Base-by-base conservation (phyloP, 2,329 filamentous ascomycete species). In the Trichoderma semiorbis region DNA sequence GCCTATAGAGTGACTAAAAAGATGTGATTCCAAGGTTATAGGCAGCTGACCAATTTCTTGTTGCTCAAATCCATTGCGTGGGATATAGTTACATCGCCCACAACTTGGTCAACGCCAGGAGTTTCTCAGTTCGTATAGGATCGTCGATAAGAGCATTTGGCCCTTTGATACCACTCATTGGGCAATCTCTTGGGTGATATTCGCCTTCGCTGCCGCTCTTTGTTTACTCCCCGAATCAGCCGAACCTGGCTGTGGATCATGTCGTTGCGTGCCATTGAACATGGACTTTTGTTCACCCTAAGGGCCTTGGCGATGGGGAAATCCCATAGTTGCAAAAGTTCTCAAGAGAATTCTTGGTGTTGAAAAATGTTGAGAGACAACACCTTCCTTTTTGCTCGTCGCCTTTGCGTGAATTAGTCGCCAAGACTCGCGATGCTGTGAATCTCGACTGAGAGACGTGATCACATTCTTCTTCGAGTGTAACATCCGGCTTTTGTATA, bases 301-400 rank as follows among this genome's bases (percentile, higher is more conserved):
- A 36, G 21, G 18, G 61, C 28, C 55, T 72, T 72, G 64, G 70
- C 70, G 30, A 28, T 36, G 30, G 3, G 32, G 57, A 34, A 24
- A 36, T 67, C 47, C 16, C 8, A 55, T 39, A 58, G 12, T 60
- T 34, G 53, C 69, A 71, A 67, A 66, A 60, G 69, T 64, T 65
- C 61, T 57, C 36, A n/a, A 14, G 1, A 47, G 6, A 58, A 30
- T 5, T 47, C 61, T 36, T 30, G 26, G 26, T 16, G 14, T 64
- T 57, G 43, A 57, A 12, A 34, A 32, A 32, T 32, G 30, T 32
- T 32, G 30, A 32, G 16, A 11, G 6, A 57, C 53, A 18, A 61
- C 70, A 72, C 70, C 70, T 72, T 69, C 70, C 70, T 63, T 30
- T 72, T 71, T 39, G 2, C n/a, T 62, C 55, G 12, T 32, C 43